Base-by-base conservation (phyloP, 257 asterid species). In the Capsicum pubescens region DNA sequence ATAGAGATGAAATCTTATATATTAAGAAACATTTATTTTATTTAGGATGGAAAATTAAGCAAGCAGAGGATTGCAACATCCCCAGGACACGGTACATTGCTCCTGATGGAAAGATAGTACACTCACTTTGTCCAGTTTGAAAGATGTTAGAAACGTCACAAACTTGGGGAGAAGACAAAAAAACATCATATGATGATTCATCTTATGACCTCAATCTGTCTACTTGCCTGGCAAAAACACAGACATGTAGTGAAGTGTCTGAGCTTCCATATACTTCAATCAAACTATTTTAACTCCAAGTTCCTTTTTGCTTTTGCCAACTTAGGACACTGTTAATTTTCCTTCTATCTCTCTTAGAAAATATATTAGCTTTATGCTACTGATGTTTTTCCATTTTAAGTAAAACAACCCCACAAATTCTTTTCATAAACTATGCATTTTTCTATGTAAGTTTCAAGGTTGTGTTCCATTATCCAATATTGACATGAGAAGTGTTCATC, bases 31-130 rank as follows among this genome's bases (percentile, higher is more conserved):
- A 91, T 87, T 90, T 94, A 17, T 84, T 90, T 83, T 69, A 89
- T 89, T 70, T 91, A 86, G 91, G 90, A 71, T 94, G 95, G 94
- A 87, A 86, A 54, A 83, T 93, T 54, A 89, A 89, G 80, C 88
- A 5, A 85, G 32, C 26, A 15, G 16, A 36, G 36, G 87, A 85
- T 52, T 15, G 46, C 14, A 8, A 15, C 11, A 70, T 2, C 19
- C 21, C 0, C 16, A 89, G 88, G 48, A 32, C 83, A 21, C 93
- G 94, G 46, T 94, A 91, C 79, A 1, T 52, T 80, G 86, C 93
- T 12, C 93, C 97, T 7, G 82, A 78, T 8, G 89, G 90, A 60
- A 26, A 82, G 72, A 0, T n/a, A 19, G 88, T 35, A 80, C 48
- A 82, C 76, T 91, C 95, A 35, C 52, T 92, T 79, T 83, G 74